Evolutionary conservation across 495 filamentous ascomycete species (phyloP), one percentile per base, ranked within the genome.

Genomic region (Hypoxylon fuscum): DNA sequence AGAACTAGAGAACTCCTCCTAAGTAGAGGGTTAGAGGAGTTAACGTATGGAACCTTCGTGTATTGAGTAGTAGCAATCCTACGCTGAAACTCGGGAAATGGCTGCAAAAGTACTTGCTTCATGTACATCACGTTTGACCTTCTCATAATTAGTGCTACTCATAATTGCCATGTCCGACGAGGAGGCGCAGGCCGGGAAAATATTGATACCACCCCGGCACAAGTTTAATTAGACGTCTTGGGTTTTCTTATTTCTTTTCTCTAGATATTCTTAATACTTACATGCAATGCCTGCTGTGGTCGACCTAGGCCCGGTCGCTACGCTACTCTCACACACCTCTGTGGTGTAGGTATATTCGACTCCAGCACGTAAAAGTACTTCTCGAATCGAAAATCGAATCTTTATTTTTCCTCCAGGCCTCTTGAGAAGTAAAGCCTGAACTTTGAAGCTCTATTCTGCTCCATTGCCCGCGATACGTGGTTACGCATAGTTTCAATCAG

Each of bases 191-290:
- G 37, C 43, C 32, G 29, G 55, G 54, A 17, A 32, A 49, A 23
- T 45, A 31, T 46, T 45, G 29, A 35, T 29, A 50, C 48, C 12
- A 35, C 35, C 27, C 35, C 23, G 20, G 10, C n/a, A 21, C 34
- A 48, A 64, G 61, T n/a, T 64, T 59, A 64, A 49, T 64, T 14
- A 21, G 43, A 64, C 61, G 4, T 48, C 61, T 3, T 50, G 1
- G 15, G 20, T 35, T 43, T 44, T 15, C 9, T 40, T 22, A 29
- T n/a, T 5, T 25, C 5, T 21, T 5, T 5, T 2, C 14, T 6
- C 21, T 14, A 2, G 10, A 27, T 7, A 12, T 14, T 12, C 10
- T 44, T n/a, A 21, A 44, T 17, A 25, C 42, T 15, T 38, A 15
- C 12, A n/a, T n/a, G n/a, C n/a, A 34, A 34, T 7, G 31, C 31